Base-by-base conservation (phyloP, 306 rosid species). In the Parietaria judaica region DNA sequence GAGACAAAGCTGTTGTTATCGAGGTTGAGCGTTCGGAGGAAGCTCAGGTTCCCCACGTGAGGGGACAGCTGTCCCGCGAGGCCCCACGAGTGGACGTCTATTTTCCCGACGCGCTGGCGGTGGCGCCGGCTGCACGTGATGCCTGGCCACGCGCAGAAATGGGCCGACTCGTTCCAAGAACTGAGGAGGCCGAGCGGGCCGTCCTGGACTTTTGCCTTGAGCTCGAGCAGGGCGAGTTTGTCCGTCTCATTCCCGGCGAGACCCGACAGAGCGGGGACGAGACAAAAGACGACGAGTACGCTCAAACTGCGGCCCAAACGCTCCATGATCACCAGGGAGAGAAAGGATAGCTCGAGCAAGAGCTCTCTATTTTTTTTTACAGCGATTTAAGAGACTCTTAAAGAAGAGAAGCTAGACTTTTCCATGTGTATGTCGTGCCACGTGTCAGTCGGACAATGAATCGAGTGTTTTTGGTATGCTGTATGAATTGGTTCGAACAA, bases 111-210 rank as follows among this genome's bases (percentile, higher is more conserved):
- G 5, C 77, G 64, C 43, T 46, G 43, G 55, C 38, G 43, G 55
- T 66, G 55, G 59, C 38, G 16, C 8, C 15, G 14, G 2, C 65
- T 15, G 48, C 77, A 76, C 2, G 56, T 14, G 48, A 76, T 58
- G 3, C 76, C 76, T 11, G 3, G 54, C 80, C 80, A 76, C 35
- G 52, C 15, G 48, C 80, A 76, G 16, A 68, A 64, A 51, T 68
- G 70, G 8, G 61, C 14, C 13, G 77, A 64, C 23, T 60, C 59
- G 55, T 77, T 77, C 78, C 78, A 72, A 36, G 74, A 67, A 36
- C 15, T 62, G 4, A 76, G 60, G 3, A 54, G 36, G 1, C 61
- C 68, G 6, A 52, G 48, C 5, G 44, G 43, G 6, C 9, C 43
- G 7, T 49, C 53, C 53, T 49, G n/a, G 15, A 43, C n/a, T 11